phyloP scores from a whole-genome alignment of 441 rosid genomes.

The Erysimum pusillum region DNA sequence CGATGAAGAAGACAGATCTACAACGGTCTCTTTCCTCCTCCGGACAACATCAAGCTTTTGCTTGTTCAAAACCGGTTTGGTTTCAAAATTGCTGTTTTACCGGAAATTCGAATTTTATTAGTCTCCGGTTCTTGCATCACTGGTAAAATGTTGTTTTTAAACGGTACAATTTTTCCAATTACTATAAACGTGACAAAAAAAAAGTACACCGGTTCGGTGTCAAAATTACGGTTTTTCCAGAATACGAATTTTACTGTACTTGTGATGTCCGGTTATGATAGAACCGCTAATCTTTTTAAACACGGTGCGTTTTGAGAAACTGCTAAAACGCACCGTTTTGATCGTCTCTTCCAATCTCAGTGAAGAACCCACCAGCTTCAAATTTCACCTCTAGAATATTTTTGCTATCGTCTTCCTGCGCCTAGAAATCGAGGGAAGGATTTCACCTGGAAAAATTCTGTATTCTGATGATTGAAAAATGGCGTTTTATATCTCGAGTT shows the following conservation, averaged over 20 bases:
- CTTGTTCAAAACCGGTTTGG: conserved; percentile 35
- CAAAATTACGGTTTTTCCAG: too few relatives aligned
- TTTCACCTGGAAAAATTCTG: not conserved
- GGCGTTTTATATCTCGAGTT: conserved; percentile 53
- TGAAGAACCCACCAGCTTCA: conserved; percentile 30
- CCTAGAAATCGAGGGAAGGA: conserved; percentile 15
- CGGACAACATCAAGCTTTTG: conserved; percentile 27
- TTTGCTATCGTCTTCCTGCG: conserved; percentile 35
- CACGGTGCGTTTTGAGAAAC: not conserved
- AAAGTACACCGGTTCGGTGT: not conserved
- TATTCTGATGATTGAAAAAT: conserved; percentile 42
- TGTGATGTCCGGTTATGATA: not conserved
- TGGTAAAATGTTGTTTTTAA: not conserved
- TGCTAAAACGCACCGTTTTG: conserved; percentile 39
- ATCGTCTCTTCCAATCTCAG: conserved; percentile 34
- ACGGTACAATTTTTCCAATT: not conserved
- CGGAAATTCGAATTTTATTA: not conserved
- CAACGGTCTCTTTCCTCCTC: conserved; percentile 46
- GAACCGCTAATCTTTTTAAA: not conserved
- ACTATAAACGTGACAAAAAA: conserved; percentile 23
- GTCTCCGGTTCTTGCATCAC: conserved; percentile 14
- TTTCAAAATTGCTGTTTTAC: not conserved
- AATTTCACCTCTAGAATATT: conserved; percentile 28
- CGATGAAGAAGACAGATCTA: conserved; percentile 42
- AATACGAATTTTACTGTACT: too few relatives aligned